Percentiles rank a stretch among this genome's conserved stretches.
Evolutionary conservation across 306 rosid species (phyloP).

Genomic region (Sphenostylis stenocarpa): DNA sequence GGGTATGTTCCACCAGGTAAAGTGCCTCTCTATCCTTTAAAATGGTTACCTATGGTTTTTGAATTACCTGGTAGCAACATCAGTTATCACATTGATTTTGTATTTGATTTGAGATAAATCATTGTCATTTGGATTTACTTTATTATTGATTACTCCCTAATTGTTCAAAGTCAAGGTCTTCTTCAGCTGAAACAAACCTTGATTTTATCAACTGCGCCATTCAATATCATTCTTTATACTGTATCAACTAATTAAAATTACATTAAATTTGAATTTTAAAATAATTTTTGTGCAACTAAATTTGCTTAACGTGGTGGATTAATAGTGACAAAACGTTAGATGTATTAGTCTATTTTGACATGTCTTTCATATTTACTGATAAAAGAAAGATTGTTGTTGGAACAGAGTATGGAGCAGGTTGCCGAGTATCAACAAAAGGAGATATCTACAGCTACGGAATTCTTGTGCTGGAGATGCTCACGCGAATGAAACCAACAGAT

Average conservation of each 20-base stretch:
- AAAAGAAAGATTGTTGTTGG: neutral
- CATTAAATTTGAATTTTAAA: no score
- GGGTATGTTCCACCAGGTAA: slow-evolving; percentile 46
- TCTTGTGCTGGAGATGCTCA: slow-evolving; percentile 36
- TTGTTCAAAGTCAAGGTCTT: neutral
- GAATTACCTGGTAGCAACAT: neutral
- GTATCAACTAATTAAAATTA: no score
- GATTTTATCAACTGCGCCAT: neutral
- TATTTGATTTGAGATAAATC: neutral
- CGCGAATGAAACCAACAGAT: slow-evolving; percentile 32
- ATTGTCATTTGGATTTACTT: neutral
- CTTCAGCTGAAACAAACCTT: neutral
- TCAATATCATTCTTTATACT: neutral
- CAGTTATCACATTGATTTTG: neutral
- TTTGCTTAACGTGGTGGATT: no score
- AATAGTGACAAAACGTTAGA: neutral
- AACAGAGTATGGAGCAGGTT: slow-evolving; percentile 35
- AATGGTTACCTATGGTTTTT: neutral
- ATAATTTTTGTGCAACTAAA: no score
- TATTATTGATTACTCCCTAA: neutral
- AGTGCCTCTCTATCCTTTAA: neutral
- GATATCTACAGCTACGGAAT: slow-evolving; percentile 41
- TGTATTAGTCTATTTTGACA: neutral
- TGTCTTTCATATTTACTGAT: no score
- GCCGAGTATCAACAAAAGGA: slow-evolving; percentile 19